A percentile compares a stretch with the other conserved stretches of the same genome.
phyloP scores from a whole-genome alignment of 805 yeast genomes.

The Zygoascus flipseniorum region DNA sequence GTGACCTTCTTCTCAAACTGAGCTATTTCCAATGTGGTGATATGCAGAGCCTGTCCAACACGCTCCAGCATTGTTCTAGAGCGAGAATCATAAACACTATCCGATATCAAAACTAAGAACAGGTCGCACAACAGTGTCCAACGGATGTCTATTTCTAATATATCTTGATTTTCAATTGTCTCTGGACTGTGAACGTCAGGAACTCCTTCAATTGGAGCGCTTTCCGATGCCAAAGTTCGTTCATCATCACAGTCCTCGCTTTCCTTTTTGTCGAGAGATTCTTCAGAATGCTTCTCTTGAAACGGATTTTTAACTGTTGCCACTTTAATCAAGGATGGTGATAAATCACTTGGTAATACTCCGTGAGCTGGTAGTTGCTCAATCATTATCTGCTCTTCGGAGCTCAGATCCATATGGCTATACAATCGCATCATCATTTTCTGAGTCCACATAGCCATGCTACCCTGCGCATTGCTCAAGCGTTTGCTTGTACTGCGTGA shows the following conservation, averaged over 20 bases:
- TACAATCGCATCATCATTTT: conserved; percentile 63
- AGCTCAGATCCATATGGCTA: conserved; percentile 66
- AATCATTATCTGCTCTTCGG: conserved; percentile 73
- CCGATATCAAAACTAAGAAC: conserved; percentile 69
- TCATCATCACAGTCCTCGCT: background rate
- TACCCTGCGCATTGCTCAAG: conserved; percentile 60
- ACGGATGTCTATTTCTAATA: conserved; percentile 61
- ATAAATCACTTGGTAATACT: conserved; percentile 61
- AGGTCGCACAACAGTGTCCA: conserved; percentile 95
- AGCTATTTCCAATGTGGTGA: conserved; percentile 57
- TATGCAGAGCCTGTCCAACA: conserved; percentile 56
- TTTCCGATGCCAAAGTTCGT: background rate
- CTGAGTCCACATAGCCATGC: conserved; percentile 69
- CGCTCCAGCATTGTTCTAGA: conserved; percentile 69
- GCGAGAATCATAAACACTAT: conserved; percentile 81
- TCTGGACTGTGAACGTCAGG: conserved; percentile 17
- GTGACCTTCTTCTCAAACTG: conserved; percentile 90
- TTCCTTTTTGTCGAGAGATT: conserved; percentile 6
- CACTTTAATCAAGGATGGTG: conserved; percentile 48
- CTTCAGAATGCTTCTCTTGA: conserved; percentile 12
- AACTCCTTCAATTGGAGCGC: background rate
- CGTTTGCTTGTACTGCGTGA: conserved; percentile 43
- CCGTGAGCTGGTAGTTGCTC: conserved; percentile 82
- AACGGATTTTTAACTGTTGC: conserved; percentile 45
- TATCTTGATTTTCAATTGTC: conserved; percentile 17